These are phyloP conservation scores for Rugonectria rugulosa DNA, from an alignment of 2,329 filamentous ascomycete species.

Conservation along the genomic window DNA sequence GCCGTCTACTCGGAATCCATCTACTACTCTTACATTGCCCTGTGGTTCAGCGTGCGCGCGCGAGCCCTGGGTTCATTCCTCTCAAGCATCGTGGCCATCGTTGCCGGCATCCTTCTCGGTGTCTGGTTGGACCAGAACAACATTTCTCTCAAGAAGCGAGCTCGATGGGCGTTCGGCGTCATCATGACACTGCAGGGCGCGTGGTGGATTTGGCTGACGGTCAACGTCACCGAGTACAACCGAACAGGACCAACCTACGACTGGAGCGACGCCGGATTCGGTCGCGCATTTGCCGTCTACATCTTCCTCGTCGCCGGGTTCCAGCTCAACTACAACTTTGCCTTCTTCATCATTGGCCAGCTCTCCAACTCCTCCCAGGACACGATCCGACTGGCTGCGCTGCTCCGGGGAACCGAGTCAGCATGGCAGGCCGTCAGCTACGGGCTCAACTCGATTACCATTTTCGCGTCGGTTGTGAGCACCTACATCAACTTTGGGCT, in stretches of 20 bases:
- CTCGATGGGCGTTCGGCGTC: slow-evolving; percentile 58
- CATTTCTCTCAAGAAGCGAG: slow-evolving; percentile 59
- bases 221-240: slow-evolving; percentile 67
- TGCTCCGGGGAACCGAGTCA: slow-evolving; percentile 72
- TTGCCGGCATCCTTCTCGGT: slow-evolving; percentile 68
- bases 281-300: slow-evolving; percentile 69
- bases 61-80: slow-evolving; percentile 69
- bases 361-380: slow-evolving; percentile 66
- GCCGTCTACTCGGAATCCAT: slow-evolving; percentile 72
- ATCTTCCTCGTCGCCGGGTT: slow-evolving; percentile 71
- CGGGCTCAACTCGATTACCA: slow-evolving; percentile 64
- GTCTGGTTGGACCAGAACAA: slow-evolving; percentile 63
- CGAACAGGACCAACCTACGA: slow-evolving; percentile 65
- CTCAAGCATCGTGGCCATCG: slow-evolving; percentile 69
- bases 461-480: slow-evolving; percentile 69
- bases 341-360: slow-evolving; percentile 73
- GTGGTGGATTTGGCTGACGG: slow-evolving; percentile 74
- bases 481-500: slow-evolving; percentile 73
- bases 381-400: slow-evolving; percentile 68
- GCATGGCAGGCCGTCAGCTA: slow-evolving; percentile 75
- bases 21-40: slow-evolving; percentile 48
- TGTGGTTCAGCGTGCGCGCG: slow-evolving; percentile 73
- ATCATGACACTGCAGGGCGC: slow-evolving; percentile 66
- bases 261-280: slow-evolving; percentile 69
- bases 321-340: slow-evolving; percentile 74